Evolutionary conservation across 2,329 filamentous ascomycete species (phyloP).

Genomic region (Sphaceloma murrayae): DNA sequence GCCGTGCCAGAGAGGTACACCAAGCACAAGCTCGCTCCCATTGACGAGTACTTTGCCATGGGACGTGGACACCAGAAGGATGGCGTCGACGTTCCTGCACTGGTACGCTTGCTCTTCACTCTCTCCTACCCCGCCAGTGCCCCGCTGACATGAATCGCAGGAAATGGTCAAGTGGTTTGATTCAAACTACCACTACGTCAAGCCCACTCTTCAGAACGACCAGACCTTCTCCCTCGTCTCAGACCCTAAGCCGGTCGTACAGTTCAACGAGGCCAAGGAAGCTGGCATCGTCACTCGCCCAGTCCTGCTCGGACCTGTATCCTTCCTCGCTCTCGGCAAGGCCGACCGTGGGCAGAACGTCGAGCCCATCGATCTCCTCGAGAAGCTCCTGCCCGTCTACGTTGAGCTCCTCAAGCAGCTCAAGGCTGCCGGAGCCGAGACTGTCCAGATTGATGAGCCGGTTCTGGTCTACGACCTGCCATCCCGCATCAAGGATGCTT

Average conservation of each 20-base stretch:
- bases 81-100: slow-evolving; percentile 75
- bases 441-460: slow-evolving; percentile 97
- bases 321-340: slow-evolving; percentile 96
- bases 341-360: slow-evolving; percentile 88
- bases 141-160: slow-evolving; percentile 26
- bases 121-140: not conserved
- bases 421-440: slow-evolving; percentile 91
- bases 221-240: slow-evolving; percentile 85
- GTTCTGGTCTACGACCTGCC: slow-evolving; percentile 91
- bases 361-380: slow-evolving; percentile 84
- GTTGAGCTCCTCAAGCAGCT: slow-evolving; percentile 85
- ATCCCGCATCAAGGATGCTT: slow-evolving; percentile 83
- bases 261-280: slow-evolving; percentile 97
- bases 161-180: slow-evolving; percentile 99
- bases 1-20: slow-evolving; percentile 89
- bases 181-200: slow-evolving; percentile 99
- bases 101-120: too few relatives aligned
- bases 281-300: slow-evolving; percentile 87
- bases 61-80: slow-evolving; percentile 96
- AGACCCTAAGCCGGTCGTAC: slow-evolving; percentile 84
- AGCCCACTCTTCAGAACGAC: slow-evolving; percentile 94
- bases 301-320: slow-evolving; percentile 89
- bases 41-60: slow-evolving; percentile 99
- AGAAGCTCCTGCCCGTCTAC: slow-evolving; percentile 90
- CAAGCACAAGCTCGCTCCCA: slow-evolving; percentile 71